These are phyloP conservation scores for Hydnomerulius pinastri DNA, from an alignment of 768 basidiomycete genomes.

Conservation along the genomic window DNA sequence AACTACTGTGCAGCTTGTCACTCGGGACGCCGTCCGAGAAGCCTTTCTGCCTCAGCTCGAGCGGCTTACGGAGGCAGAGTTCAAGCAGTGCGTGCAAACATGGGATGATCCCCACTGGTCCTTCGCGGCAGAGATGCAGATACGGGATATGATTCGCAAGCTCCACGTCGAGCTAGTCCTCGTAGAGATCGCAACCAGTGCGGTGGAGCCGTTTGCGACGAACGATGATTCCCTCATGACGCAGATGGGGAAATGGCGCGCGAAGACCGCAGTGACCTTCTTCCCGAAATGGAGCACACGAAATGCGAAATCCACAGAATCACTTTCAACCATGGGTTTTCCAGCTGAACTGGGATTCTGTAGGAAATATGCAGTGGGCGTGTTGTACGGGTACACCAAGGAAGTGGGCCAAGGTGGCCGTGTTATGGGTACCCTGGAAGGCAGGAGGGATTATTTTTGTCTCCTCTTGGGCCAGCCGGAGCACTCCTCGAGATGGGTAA, in stretches of 20 bases:
- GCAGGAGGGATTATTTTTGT: neutral
- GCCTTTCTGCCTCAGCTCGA: neutral
- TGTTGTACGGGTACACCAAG: neutral
- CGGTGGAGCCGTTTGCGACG: too few relatives aligned
- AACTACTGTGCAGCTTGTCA: neutral
- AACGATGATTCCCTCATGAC: neutral
- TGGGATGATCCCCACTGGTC: neutral
- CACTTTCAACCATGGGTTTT: neutral
- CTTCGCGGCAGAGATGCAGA: neutral
- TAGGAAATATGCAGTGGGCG: neutral
- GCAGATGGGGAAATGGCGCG: neutral
- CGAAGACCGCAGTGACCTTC: neutral
- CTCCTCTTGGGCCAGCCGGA: neutral
- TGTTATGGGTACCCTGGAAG: neutral
- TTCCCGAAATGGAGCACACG: neutral
- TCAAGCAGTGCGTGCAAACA: neutral
- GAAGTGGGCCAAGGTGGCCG: neutral
- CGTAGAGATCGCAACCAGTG: neutral
- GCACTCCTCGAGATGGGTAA: neutral
- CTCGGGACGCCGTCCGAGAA: neutral
- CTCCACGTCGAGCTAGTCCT: neutral
- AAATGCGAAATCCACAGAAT: neutral
- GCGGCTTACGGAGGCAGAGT: neutral
- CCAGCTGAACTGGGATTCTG: neutral
- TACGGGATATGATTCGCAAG: neutral